Evolutionary conservation across 2,329 filamentous ascomycete species (phyloP).

Genomic region (Cephalotrichum gorgonifer): DNA sequence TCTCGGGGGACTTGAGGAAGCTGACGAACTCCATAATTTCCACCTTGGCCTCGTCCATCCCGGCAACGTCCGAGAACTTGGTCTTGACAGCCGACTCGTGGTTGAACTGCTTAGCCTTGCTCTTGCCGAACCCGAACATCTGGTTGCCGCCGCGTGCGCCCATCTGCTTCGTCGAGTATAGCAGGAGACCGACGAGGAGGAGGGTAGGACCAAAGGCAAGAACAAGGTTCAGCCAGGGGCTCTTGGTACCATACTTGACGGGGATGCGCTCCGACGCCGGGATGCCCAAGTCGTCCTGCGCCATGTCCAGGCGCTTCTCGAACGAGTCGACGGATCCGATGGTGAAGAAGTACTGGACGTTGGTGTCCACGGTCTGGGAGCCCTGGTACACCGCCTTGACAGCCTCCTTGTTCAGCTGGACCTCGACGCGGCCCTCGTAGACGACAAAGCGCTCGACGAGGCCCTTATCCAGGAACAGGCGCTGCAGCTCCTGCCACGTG

Average conservation of each 20-base stretch:
- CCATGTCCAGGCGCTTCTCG: constrained; percentile 77
- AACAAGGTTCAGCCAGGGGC: constrained; percentile 58
- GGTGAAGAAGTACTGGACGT: constrained; percentile 82
- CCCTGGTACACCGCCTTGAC: constrained; percentile 63
- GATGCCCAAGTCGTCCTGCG: constrained; percentile 79
- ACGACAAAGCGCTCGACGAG: constrained; percentile 88
- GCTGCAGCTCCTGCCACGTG: constrained; percentile 94
- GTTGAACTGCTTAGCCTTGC: constrained; percentile 93
- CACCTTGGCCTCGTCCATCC: constrained; percentile 94
- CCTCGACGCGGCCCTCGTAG: constrained; percentile 65
- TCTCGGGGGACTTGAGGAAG: constrained; percentile 87
- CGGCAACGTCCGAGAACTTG: constrained; percentile 93
- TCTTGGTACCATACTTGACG: constrained; percentile 74
- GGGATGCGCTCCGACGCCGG: constrained; percentile 84
- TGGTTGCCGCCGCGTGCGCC: constrained; percentile 60
- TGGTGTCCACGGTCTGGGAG: constrained; percentile 53
- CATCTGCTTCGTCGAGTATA: constrained; percentile 70
- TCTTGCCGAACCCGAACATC: constrained; percentile 94
- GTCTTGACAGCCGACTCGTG: constrained; percentile 94
- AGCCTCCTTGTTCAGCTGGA: constrained; percentile 69
- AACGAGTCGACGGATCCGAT: constrained; percentile 94
- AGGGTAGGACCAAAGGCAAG: constrained; percentile 77
- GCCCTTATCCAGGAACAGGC: constrained; percentile 90
- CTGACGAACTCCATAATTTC: constrained; percentile 99
- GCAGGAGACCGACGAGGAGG: constrained; percentile 71